Evolutionary conservation across 1,284 basidiomycete genomes (phyloP), one percentile per base, ranked within the genome.

Genomic region (Ustilago nuda): DNA sequence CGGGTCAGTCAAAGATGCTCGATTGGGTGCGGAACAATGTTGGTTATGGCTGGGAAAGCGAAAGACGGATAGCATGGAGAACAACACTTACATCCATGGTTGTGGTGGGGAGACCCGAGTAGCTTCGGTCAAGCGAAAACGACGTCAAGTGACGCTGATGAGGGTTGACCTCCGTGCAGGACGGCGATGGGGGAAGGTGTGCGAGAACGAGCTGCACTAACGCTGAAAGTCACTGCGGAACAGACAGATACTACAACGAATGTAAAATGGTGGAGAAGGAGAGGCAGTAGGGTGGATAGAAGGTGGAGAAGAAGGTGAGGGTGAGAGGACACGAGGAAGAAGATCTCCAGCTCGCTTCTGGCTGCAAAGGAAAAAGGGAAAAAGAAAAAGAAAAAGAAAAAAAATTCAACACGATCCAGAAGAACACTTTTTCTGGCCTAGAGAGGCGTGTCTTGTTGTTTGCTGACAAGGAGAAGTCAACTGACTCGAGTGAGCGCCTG

Each of bases 41-140:
- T n/a, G 13, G 30, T 15, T 12, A 2, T 9, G 30, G 33, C 0
- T 15, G 56, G 17, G 11, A 15, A 17, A 15, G 39, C 39, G 39
- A 17, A 41, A 3, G 5, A 15, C 39, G 39, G 15, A 11, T 12
- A 41, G 39, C 11, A 7, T 17, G 39, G 13, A 41, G 39, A 17
- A 7, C 15, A 45, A 19, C 33, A 69, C 66, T 69, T 58, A 74
- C 72, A 56, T 70, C 67, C 67, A 70, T 71, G 61, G 12, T 35
- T 53, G 33, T 45, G 32, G 12, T 4, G 15, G 12, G 32, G 9
- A 19, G 39, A 33, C 13, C 58, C 59, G 67, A 56, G 41, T 17
- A 50, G 57, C 52, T 60, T 58, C 56, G 53, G 56, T 41, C 57
- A 43, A 58, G 64, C 57, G 39, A 13, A n/a, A 7, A 55, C 56